These are phyloP conservation scores for Kazachstania taianensis DNA, from an alignment of 805 yeast genomes.

Conservation along the genomic window DNA sequence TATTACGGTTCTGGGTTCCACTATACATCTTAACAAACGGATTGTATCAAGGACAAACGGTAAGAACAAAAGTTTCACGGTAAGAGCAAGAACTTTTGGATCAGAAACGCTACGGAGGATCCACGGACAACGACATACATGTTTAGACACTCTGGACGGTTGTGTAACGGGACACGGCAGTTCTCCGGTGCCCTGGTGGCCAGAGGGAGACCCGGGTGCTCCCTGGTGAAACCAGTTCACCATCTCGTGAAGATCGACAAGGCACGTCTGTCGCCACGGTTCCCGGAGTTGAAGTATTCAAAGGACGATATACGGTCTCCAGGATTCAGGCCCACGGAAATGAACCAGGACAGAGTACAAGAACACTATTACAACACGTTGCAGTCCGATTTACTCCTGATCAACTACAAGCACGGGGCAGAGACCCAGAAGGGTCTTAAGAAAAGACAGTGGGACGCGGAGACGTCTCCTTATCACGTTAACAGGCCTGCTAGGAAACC, in stretches of 20 bases:
- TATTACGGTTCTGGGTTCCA: too few species aligned
- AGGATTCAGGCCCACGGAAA: slow-evolving; percentile 60
- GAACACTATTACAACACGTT: slow-evolving; percentile 71
- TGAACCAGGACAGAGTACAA: slow-evolving; percentile 68
- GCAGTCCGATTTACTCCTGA: slow-evolving; percentile 66
- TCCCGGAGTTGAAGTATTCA: slow-evolving; percentile 54
- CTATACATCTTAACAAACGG: too few species aligned
- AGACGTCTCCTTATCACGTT: slow-evolving; percentile 72
- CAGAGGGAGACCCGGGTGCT: slow-evolving; percentile 42
- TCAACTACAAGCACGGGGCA: slow-evolving; percentile 62
- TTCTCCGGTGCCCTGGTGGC: slow-evolving; percentile 28
- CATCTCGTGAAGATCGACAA: slow-evolving; percentile 75
- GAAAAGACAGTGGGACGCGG: slow-evolving; percentile 73
- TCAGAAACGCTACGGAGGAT: too few species aligned
- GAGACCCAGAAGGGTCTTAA: slow-evolving; percentile 50
- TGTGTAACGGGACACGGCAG: background rate
- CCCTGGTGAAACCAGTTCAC: slow-evolving; percentile 84
- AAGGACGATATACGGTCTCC: slow-evolving; percentile 74
- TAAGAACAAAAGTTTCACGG: too few species aligned
- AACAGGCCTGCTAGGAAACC: slow-evolving; percentile 76
- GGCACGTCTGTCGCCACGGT: slow-evolving; percentile 61
- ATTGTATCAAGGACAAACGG: too few species aligned
- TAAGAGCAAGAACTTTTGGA: too few species aligned
- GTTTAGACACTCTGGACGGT: too few species aligned
- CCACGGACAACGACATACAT: too few species aligned